phyloP scores from a whole-genome alignment of 441 rosid species.

The Mallotus japonicus region DNA sequence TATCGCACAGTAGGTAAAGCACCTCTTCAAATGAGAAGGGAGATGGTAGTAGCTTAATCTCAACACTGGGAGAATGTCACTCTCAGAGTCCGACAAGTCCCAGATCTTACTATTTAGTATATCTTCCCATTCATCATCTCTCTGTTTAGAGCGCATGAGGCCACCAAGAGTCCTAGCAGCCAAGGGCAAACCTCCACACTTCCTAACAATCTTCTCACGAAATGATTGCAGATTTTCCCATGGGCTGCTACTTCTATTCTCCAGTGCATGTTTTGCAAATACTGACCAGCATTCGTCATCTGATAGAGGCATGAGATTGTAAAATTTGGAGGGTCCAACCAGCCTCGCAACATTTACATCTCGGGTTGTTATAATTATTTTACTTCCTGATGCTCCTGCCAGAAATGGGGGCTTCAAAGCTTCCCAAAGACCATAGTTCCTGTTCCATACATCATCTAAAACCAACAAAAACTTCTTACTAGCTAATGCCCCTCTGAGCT shows the following conservation, averaged over 20 bases:
- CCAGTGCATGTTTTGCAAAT: slow-evolving; percentile 1
- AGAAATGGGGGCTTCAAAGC: not conserved
- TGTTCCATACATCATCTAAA: slow-evolving; percentile 17
- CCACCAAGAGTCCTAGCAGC: slow-evolving; percentile 1
- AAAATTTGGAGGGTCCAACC: not conserved
- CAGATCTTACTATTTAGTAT: not conserved
- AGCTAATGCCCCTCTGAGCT: not conserved
- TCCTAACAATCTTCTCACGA: slow-evolving; percentile 7
- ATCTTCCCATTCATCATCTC: not conserved
- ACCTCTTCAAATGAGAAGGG: slow-evolving; percentile 13
- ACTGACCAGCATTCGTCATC: slow-evolving; percentile 10
- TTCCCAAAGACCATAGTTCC: not conserved
- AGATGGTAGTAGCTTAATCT: not conserved
- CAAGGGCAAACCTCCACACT: not conserved
- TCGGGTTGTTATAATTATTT: slow-evolving; percentile 21
- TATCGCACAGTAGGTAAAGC: slow-evolving; percentile 16
- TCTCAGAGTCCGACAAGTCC: not conserved
- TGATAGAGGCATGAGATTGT: not conserved
- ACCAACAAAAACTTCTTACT: slow-evolving; percentile 7
- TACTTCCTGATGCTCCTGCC: not conserved
- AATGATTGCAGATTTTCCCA: not conserved
- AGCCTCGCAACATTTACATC: not conserved
- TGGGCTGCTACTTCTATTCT: not conserved
- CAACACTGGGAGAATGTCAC: slow-evolving; percentile 12
- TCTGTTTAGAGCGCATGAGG: not conserved